A percentile compares a stretch with the other conserved stretches of the same genome.
These are phyloP conservation scores for Elaeis oleifera DNA, from an alignment of 202 grass and related monocot species.

Conservation along the genomic window DNA sequence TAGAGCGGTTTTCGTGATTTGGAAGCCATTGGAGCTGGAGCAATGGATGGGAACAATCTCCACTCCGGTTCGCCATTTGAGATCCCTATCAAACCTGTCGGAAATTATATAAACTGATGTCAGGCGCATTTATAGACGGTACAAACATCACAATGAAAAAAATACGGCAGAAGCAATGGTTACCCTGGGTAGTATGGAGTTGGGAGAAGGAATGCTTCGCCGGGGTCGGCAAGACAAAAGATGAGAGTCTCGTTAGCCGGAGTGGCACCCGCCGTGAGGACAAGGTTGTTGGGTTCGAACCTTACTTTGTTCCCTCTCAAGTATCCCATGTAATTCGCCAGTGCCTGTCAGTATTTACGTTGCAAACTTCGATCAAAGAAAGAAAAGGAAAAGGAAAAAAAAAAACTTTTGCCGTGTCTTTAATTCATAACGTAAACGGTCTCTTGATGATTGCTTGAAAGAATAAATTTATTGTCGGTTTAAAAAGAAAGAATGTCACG, in stretches of 20 bases:
- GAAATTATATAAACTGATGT: no score
- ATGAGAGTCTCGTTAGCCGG: conserved; percentile 87
- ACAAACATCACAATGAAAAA: no score
- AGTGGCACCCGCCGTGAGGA: conserved; percentile 85
- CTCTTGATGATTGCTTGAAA: no score
- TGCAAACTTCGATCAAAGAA: no score
- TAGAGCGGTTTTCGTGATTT: conserved; percentile 53
- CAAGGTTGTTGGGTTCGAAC: conserved; percentile 70
- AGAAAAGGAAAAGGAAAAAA: no score
- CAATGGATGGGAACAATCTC: conserved; percentile 90
- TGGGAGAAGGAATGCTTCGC: conserved; percentile 83
- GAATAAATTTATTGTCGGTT: no score
- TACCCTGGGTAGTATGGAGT: conserved; percentile 98
- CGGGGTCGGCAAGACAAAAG: conserved; percentile 79
- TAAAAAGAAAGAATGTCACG: no score
- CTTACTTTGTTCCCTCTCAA: conserved; percentile 43
- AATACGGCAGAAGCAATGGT: neutral
- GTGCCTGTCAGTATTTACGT: conserved; percentile 41
- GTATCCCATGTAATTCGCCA: conserved; percentile 72
- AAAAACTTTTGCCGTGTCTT: no score
- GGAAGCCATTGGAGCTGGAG: conserved; percentile 56
- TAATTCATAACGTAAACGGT: no score
- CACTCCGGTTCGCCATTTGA: conserved; percentile 90
- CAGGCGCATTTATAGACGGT: no score
- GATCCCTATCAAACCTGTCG: conserved; percentile 80